These are phyloP conservation scores for Cladosporium sp. DNA, from an alignment of 2,329 filamentous ascomycete species.

Conservation along the genomic window DNA sequence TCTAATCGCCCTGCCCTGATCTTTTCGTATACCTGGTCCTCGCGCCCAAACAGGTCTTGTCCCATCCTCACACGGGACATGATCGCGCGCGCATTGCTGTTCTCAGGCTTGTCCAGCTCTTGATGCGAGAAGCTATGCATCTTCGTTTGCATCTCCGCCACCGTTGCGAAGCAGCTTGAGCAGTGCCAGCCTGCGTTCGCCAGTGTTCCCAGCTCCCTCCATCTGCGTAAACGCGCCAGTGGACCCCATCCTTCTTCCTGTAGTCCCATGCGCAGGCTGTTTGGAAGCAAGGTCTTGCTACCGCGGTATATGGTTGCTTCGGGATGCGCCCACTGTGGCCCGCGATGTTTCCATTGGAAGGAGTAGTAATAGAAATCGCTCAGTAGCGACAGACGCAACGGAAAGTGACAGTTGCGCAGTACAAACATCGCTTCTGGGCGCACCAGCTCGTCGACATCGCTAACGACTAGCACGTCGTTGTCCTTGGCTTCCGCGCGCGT, in stretches of 20 bases:
- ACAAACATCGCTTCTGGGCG: constrained; percentile 16
- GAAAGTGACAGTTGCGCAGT: constrained; percentile 16
- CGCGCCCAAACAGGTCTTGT: constrained; percentile 56
- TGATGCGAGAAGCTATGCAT: constrained; percentile 58
- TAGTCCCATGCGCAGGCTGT: constrained; percentile 54
- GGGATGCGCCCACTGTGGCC: constrained; percentile 58
- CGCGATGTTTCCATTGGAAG: constrained; percentile 32
- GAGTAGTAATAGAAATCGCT: constrained; percentile 21
- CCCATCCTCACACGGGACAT: constrained; percentile 54
- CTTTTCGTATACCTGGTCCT: constrained; percentile 56
- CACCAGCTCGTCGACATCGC: constrained; percentile 19
- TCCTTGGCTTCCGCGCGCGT: constrained; percentile 37
- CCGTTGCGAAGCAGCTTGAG: constrained; percentile 60
- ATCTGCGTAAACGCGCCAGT: constrained; percentile 20
- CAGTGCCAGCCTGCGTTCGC: constrained; percentile 62
- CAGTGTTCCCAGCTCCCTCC: constrained; percentile 47
- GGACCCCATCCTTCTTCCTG: constrained; percentile 38
- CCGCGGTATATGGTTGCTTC: constrained; percentile 63
- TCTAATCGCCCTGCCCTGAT: constrained; percentile 51
- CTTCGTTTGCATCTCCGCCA: constrained; percentile 58
- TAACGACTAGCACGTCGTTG: constrained; percentile 17
- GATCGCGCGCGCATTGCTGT: constrained; percentile 51
- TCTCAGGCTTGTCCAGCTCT: constrained; percentile 53
- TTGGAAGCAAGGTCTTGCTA: constrained; percentile 57
- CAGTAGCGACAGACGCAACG: constrained; percentile 9